phyloP scores from a whole-genome alignment of 768 basidiomycete genomes.

The Leccinum variicolor region DNA sequence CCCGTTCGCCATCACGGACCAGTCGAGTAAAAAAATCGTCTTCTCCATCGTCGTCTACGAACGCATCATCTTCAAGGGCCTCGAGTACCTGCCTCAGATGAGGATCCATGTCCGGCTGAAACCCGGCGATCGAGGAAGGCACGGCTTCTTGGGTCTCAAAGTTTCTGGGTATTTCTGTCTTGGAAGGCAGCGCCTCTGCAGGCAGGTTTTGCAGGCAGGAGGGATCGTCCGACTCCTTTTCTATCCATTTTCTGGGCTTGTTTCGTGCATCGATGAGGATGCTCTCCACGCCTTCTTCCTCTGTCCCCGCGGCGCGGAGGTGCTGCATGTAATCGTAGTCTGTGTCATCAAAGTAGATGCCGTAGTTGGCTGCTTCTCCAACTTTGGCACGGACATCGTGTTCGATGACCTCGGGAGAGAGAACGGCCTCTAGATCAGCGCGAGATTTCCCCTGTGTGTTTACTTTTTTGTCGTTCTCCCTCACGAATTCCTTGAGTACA shows the following conservation, averaged over 20 bases:
- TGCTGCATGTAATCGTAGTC: conserved; percentile 99
- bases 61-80: conserved; percentile 94
- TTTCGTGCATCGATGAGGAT: conserved; percentile 75
- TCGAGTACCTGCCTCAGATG: conserved; percentile 90
- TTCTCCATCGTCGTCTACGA: conserved; percentile 71
- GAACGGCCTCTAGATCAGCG: conserved; percentile 66
- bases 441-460: conserved; percentile 68
- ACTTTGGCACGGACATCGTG: conserved; percentile 52
- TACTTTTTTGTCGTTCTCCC: conserved; percentile 66
- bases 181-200: conserved; percentile 67
- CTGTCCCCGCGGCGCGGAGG: conserved; percentile 70
- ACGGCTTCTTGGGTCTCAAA: conserved; percentile 77
- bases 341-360: conserved; percentile 92
- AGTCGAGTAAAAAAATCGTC: conserved; percentile 78
- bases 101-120: conserved; percentile 96
- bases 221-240: conserved; percentile 35
- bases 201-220: conserved; percentile 60
- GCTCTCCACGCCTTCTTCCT: conserved; percentile 80
- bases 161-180: conserved; percentile 66
- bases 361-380: conserved; percentile 88
- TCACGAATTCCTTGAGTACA: conserved; percentile 82
- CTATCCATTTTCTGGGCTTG: conserved; percentile 16
- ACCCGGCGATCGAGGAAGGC: conserved; percentile 79
- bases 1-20: conserved; percentile 68
- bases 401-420: conserved; percentile 46